A percentile compares a stretch with the other conserved stretches of the same genome.
These are phyloP conservation scores for Paecilomyces sp. DNA, from an alignment of 2,329 filamentous ascomycete species.

Conservation along the genomic window DNA sequence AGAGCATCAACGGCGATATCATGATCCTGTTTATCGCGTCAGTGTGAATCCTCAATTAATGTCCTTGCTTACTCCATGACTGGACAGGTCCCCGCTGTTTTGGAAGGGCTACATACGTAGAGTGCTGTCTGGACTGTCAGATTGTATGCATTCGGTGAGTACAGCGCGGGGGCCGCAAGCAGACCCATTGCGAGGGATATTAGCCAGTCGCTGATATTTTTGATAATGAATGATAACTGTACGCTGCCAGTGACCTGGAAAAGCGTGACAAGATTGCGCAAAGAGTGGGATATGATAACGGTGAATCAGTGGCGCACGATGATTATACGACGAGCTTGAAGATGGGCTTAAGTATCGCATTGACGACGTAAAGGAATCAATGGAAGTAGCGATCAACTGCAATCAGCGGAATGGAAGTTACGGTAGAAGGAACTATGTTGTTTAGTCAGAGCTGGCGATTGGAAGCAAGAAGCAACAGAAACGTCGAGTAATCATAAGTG, in stretches of 20 bases:
- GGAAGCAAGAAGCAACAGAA: background rate
- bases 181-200: constrained; percentile 1
- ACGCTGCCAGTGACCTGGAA: background rate
- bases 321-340: background rate
- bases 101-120: constrained; percentile 7
- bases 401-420: background rate
- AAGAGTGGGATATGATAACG: background rate
- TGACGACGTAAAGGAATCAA: background rate
- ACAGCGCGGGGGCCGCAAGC: background rate
- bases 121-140: constrained; percentile 2
- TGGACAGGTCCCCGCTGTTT: background rate
- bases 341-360: background rate
- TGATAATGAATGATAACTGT: background rate
- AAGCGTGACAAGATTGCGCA: background rate
- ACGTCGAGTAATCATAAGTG: background rate
- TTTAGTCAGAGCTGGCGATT: background rate
- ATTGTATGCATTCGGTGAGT: background rate
- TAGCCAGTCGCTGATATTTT: background rate
- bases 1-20: constrained; percentile 13
- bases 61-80: no score
- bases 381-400: background rate
- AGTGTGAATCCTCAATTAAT: background rate
- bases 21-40: constrained; percentile 9
- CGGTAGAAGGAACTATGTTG: background rate
- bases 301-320: background rate